Evolutionary conservation across 495 filamentous ascomycete species (phyloP), one percentile per base, ranked within the genome.

Genomic region (Parathielavia appendiculata): DNA sequence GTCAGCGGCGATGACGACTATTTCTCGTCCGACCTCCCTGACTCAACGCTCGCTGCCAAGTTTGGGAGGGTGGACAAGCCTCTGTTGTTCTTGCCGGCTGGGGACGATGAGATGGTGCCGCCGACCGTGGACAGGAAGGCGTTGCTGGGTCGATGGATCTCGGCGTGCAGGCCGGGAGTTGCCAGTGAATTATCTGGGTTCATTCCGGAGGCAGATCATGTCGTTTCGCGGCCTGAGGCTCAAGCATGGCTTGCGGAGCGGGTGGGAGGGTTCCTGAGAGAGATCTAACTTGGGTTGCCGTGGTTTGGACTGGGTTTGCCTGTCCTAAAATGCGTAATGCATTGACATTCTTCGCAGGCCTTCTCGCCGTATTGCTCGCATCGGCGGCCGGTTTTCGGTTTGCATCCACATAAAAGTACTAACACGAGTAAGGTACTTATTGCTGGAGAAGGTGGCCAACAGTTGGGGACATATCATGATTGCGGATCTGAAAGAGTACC

Each of bases 1-100:
- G 26, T 2, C 19, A 80, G 65, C 62, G 84, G 86, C 12, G 83
- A 84, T 45, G 91, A 96, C 70, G 91, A 96, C 68, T 84, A 87
- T 59, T 95, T 95, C 71, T 87, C 84, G 58, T 86, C 85, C 9
- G 87, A 90, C 67, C 71, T 92, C 39, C 68, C 68, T 1, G 83
- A 87, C 50, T 17, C 43, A 0, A 11, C n/a, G 0, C 49, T 59
- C 12, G 70, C 57, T 46, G 61, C 47, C 62, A 77, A 55, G 86
- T 80, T 34, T 91, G 91, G 78, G 67, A 87, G 44, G 76, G 58
- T 75, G 50, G 62, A 75, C 34, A 82, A 76, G 16, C 75, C 82
- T 17, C 30, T 91, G 45, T 71, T 80, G 57, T 75, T 85, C 26
- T 68, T 95, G 51, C 84, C 83, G 57, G 83, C 85, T 6, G 88